Percentiles rank a stretch among this genome's conserved stretches.
phyloP scores from a whole-genome alignment of 768 basidiomycete genomes.

The Tricholomella constricta region DNA sequence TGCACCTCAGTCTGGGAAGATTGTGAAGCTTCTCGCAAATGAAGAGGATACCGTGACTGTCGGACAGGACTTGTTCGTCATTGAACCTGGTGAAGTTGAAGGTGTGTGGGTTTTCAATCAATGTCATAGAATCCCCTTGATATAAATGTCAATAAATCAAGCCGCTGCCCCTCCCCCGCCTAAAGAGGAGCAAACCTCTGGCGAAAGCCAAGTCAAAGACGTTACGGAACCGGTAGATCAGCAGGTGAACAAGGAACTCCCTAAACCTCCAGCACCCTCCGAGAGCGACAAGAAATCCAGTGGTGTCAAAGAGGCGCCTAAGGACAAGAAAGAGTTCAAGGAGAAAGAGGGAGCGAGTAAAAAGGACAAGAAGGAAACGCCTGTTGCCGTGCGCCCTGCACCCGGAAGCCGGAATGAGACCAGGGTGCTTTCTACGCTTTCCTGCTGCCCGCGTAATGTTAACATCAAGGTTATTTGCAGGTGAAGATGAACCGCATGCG shows the following conservation, averaged over 20 bases:
- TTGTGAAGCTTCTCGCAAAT: conserved; percentile 80
- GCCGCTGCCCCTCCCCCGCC: conserved; percentile 34
- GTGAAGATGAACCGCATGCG: conserved; percentile 99
- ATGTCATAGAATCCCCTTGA: not conserved
- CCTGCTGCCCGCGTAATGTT: not conserved
- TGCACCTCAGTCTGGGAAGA: conserved; percentile 84
- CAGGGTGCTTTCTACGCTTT: conserved; percentile 51
- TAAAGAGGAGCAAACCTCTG: conserved; percentile 31
- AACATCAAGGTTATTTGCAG: conserved; percentile 36
- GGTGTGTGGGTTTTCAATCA: conserved; percentile 35
- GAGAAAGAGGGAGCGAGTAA: conserved; percentile 24
- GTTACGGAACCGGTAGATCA: conserved; percentile 47
- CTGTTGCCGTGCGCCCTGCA: conserved; percentile 32
- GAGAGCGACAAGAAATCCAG: conserved; percentile 31
- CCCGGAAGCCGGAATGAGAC: conserved; percentile 76
- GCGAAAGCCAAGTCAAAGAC: conserved; percentile 39
- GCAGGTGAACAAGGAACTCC: conserved; percentile 46
- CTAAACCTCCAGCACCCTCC: conserved; percentile 47
- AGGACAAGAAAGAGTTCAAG: conserved; percentile 36
- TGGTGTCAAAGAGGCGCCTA: conserved; percentile 23
- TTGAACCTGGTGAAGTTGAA: conserved; percentile 78
- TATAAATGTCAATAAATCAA: conserved; percentile 6
- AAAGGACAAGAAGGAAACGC: conserved; percentile 36
- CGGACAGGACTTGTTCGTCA: conserved; percentile 90
- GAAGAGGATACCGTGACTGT: conserved; percentile 96